phyloP scores from a whole-genome alignment of 345 rosid species.

The Eucalyptus sideroxylon region DNA sequence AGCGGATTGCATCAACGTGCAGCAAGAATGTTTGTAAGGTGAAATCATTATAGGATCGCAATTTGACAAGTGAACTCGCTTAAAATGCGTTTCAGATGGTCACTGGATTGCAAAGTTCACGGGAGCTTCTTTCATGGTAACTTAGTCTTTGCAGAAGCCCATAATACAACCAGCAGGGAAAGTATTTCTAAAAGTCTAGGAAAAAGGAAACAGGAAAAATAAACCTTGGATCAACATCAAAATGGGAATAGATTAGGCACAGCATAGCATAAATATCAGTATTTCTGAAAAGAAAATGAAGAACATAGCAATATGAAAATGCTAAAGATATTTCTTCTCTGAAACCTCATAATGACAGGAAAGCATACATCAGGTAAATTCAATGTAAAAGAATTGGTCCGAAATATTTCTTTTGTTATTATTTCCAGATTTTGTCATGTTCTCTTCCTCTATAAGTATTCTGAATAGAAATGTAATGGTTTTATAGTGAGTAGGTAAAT shows the following conservation, averaged over 20 bases:
- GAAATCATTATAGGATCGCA: neutral
- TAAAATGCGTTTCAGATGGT: neutral
- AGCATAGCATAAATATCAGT: neutral
- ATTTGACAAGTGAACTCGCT: neutral
- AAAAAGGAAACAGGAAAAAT: neutral
- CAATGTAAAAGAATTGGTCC: neutral
- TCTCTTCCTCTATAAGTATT: neutral
- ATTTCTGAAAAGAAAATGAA: neutral
- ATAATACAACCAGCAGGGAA: neutral
- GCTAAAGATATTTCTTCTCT: neutral
- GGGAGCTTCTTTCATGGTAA: neutral
- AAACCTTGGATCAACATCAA: neutral
- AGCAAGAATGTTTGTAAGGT: neutral
- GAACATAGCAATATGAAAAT: neutral
- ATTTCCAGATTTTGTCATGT: neutral
- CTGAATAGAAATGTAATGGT: neutral
- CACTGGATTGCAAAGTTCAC: neutral
- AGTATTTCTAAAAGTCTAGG: neutral
- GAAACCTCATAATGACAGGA: neutral
- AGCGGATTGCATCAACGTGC: neutral
- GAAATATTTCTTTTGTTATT: neutral
- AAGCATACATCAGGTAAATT: neutral
- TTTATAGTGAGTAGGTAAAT: neutral
- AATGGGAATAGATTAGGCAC: neutral
- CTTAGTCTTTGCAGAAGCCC: neutral